Percentiles rank a stretch among this genome's conserved stretches.
Evolutionary conservation across 331 rosid species (phyloP).

Genomic region (Rhamnella rubrinervis): DNA sequence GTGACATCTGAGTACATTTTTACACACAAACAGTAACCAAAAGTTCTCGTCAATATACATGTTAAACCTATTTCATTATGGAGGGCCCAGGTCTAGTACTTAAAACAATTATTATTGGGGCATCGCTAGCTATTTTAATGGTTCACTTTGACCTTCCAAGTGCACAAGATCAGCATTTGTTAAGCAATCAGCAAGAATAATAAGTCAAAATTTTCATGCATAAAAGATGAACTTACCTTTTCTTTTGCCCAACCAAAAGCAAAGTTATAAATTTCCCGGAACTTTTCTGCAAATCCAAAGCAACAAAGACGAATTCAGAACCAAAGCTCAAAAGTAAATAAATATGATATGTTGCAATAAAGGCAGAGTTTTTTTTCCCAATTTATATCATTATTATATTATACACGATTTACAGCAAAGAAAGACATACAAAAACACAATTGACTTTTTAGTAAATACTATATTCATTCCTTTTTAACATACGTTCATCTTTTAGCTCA

Average conservation of each 20-base stretch:
- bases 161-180: not conserved
- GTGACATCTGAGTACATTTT: not conserved
- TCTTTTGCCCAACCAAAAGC: slow-evolving; percentile 99
- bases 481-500: slow-evolving; percentile 96
- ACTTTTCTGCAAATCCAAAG: slow-evolving; percentile 69
- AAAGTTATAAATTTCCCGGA: slow-evolving; percentile 92
- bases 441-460: not conserved
- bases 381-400: not conserved
- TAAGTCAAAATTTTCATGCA: not conserved
- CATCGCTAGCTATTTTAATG: too few species aligned
- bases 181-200: not conserved
- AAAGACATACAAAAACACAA: not conserved
- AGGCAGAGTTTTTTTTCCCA: not conserved
- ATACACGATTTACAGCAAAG: not conserved
- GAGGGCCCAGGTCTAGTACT: too few species aligned
- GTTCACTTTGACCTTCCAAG: too few species aligned
- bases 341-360: not conserved
- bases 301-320: slow-evolving; percentile 29
- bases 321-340: not conserved
- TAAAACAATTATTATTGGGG: too few species aligned
- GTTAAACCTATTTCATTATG: too few species aligned
- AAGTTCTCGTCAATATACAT: not conserved
- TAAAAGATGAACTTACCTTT: slow-evolving; percentile 54
- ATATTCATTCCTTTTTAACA: slow-evolving; percentile 14
- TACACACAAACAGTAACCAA: not conserved